Evolutionary conservation across 2,329 filamentous ascomycete species (phyloP), one percentile per base, ranked within the genome.

Genomic region (Calonectria multiphialidica): DNA sequence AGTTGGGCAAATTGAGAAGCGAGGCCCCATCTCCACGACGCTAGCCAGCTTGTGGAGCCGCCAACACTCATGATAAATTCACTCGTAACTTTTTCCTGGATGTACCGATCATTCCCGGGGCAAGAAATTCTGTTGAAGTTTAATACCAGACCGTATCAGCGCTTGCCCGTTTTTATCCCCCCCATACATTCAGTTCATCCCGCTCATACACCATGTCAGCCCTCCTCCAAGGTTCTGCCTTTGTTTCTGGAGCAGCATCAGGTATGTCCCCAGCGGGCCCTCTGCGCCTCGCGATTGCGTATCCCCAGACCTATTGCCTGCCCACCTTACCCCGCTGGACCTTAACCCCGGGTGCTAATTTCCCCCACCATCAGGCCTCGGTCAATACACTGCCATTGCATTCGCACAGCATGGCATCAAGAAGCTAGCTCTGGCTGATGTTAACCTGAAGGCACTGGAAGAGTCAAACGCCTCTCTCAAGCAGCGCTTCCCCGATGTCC

Each of bases 361-460:
- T 25, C 30, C 35, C 28, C 55, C 12, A 40, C 53, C 35, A 35
- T 16, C 10, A 88, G 88, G 88, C 75, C 89, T 90, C 72, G 88
- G 88, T 28, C 83, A 86, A 72, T 75, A 82, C 72, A 86, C 86
- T 3, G 86, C 87, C 9, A 82, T 86, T 57, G 82, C 86, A 18
- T 86, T 89, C 70, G 87, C 87, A n/a, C 78, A 80, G 23, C 80
- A 89, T 77, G 88, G 88, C 70, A 83, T 88, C 71, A 83, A 81
- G 37, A 82, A 83, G 50, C 84, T 89, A 57, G 86, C 87, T 0
- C 77, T 89, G 18, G 82, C 86, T 16, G 88, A 89, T 78, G 78
- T 88, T 42, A 86, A 88, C 69, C 72, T 76, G 3, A 72, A 79
- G 0, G 75, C 75, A 15, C 81, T 87, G 30, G 62, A 77, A 12